Conservation (phyloP, 495 filamentous ascomycete species). For the Trichocladium antarcticum region DNA sequence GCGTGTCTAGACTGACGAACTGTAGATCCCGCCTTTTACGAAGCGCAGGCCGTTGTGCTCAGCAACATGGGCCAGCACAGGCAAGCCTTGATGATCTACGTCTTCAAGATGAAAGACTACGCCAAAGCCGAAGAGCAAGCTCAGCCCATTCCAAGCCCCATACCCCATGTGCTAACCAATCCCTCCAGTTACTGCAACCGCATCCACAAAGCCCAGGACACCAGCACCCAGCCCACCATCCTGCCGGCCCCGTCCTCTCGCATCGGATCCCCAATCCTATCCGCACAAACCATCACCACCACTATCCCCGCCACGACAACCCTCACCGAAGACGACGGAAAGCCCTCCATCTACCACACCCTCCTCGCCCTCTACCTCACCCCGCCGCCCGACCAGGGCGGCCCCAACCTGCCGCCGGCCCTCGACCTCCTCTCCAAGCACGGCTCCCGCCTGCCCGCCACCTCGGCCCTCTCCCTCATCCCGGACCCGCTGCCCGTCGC, state of each 20-base stretch:
- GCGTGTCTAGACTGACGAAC: neutral
- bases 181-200: slow-evolving; percentile 74
- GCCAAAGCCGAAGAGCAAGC: slow-evolving; percentile 85
- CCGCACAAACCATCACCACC: slow-evolving; percentile 19
- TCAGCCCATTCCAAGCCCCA: neutral
- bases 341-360: slow-evolving; percentile 76
- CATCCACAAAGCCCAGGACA: slow-evolving; percentile 52
- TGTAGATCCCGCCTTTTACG: slow-evolving; percentile 73
- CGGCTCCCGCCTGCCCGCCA: slow-evolving; percentile 79
- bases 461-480: slow-evolving; percentile 74
- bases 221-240: slow-evolving; percentile 39
- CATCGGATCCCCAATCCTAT: neutral
- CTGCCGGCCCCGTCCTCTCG: slow-evolving; percentile 12
- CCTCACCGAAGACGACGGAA: slow-evolving; percentile 32
- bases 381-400: slow-evolving; percentile 44
- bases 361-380: slow-evolving; percentile 82
- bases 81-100: slow-evolving; percentile 89
- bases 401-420: slow-evolving; percentile 65
- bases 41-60: slow-evolving; percentile 81
- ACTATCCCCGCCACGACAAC: slow-evolving; percentile 24
- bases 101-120: slow-evolving; percentile 82
- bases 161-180: neutral
- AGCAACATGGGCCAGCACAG: slow-evolving; percentile 94
- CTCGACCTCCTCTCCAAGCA: slow-evolving; percentile 81
- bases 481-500: slow-evolving; percentile 64